Conservation (phyloP, 768 basidiomycete species). For the Boletus vermiculosoides region DNA sequence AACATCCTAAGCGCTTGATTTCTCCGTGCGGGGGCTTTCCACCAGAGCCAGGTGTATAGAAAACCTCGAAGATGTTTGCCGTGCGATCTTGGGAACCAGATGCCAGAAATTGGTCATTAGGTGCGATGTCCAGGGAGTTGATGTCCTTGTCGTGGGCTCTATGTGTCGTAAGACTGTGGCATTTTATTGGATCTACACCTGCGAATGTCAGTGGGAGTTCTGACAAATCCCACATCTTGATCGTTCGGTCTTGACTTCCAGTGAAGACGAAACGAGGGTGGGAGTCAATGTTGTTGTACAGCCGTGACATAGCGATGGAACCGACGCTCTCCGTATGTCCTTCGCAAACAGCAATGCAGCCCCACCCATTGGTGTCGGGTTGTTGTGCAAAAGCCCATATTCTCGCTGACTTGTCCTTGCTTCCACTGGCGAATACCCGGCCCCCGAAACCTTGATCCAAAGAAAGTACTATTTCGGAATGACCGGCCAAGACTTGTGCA, state of each 20-base stretch:
- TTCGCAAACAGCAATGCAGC: constrained; percentile 83
- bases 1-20: constrained; percentile 76
- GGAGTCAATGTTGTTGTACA: constrained; percentile 18
- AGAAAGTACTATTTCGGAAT: constrained; percentile 88
- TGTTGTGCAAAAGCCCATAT: constrained; percentile 60
- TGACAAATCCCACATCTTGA: constrained; percentile 97
- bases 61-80: constrained; percentile 84
- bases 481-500: constrained; percentile 83
- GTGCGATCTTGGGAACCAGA: constrained; percentile 97
- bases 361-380: constrained; percentile 32
- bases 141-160: constrained; percentile 99
- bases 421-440: constrained; percentile 79
- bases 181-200: constrained; percentile 40
- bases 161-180: constrained; percentile 78
- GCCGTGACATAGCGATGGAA: constrained; percentile 78
- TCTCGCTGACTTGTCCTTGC: constrained; percentile 87
- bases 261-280: constrained; percentile 78
- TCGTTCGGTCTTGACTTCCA: constrained; percentile 94
- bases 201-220: constrained; percentile 38
- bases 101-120: constrained; percentile 82
- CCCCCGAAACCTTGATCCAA: constrained; percentile 70
- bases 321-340: constrained; percentile 95
- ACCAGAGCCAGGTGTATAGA: constrained; percentile 45
- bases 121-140: constrained; percentile 91
- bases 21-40: constrained; percentile 57